These are phyloP conservation scores for Tolypocladium paradoxum DNA, from an alignment of 2,329 filamentous ascomycete genomes.

Conservation along the genomic window DNA sequence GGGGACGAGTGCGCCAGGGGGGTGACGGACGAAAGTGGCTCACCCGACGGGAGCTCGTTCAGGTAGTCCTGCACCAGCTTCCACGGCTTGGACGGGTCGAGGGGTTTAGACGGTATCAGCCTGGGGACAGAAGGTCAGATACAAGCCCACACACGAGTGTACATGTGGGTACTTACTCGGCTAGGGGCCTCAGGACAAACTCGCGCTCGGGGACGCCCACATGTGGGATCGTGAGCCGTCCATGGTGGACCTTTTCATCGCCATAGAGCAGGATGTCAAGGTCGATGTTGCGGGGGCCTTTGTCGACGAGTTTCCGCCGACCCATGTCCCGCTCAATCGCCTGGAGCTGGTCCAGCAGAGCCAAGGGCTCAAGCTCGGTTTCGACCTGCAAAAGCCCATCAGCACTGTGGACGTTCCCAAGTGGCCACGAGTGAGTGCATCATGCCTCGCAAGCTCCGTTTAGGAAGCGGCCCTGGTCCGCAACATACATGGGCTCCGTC, in stretches of 20 bases:
- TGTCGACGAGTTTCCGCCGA: slow-evolving; percentile 75
- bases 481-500: slow-evolving; percentile 92
- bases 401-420: neutral
- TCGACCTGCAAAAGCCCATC: slow-evolving; percentile 50
- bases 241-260: slow-evolving; percentile 50
- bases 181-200: slow-evolving; percentile 82
- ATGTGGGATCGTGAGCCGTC: slow-evolving; percentile 77
- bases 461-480: slow-evolving; percentile 77
- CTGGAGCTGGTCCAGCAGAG: slow-evolving; percentile 72
- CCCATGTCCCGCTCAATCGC: slow-evolving; percentile 72
- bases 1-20: slow-evolving; percentile 35
- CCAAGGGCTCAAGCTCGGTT: slow-evolving; percentile 63
- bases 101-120: slow-evolving; percentile 42
- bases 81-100: slow-evolving; percentile 46
- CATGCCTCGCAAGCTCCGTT: slow-evolving; percentile 88
- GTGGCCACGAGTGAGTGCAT: neutral
- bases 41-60: slow-evolving; percentile 41
- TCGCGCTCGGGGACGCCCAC: slow-evolving; percentile 77
- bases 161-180: slow-evolving; percentile 45
- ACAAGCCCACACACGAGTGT: neutral
- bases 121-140: slow-evolving; percentile 18
- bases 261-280: slow-evolving; percentile 84
- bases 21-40: slow-evolving; percentile 47
- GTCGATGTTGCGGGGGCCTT: slow-evolving; percentile 90
- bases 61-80: slow-evolving; percentile 50